Conservation (phyloP, 2,329 filamentous ascomycete genomes). For the Claviceps sorghi region DNA sequence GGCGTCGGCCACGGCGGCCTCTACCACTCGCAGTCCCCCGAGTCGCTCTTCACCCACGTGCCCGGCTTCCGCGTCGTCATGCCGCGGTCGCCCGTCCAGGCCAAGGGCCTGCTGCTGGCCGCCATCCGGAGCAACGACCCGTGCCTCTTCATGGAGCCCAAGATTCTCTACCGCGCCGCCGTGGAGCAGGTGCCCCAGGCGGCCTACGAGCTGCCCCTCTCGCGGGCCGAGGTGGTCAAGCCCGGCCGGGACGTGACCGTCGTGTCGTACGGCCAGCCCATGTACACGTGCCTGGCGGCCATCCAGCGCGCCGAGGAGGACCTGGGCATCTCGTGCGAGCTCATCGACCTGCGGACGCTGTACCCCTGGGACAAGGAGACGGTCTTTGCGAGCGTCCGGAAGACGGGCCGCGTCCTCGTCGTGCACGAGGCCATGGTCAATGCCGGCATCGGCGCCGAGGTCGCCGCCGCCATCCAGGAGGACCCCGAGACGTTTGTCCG, state of each 20-base stretch:
- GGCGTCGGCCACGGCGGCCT: conserved; percentile 79
- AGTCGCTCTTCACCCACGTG: conserved; percentile 76
- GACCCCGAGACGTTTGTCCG: conserved; percentile 59
- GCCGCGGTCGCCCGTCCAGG: conserved; percentile 72
- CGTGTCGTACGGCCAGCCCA: conserved; percentile 75
- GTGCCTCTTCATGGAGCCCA: conserved; percentile 86
- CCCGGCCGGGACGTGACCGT: conserved; percentile 68
- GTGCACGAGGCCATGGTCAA: conserved; percentile 92
- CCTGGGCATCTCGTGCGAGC: conserved; percentile 60
- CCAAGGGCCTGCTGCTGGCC: conserved; percentile 70
- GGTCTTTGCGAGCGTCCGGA: conserved; percentile 67
- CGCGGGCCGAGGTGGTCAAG: conserved; percentile 73
- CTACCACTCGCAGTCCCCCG: conserved; percentile 81
- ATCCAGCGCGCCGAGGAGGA: conserved; percentile 63
- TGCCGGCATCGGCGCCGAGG: conserved; percentile 74
- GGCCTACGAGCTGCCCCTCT: conserved; percentile 69
- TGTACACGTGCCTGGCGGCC: conserved; percentile 70
- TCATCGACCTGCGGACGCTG: conserved; percentile 76
- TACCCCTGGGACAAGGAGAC: conserved; percentile 85
- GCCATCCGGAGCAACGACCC: conserved; percentile 72
- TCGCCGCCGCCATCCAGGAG: conserved; percentile 78
- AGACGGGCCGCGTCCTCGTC: conserved; percentile 74
- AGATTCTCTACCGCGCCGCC: conserved; percentile 79
- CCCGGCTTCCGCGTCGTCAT: conserved; percentile 76
- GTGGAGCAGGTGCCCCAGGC: conserved; percentile 80